Base-by-base conservation (phyloP, 2,329 filamentous ascomycete species). In the Knoxdaviesia capensis region DNA sequence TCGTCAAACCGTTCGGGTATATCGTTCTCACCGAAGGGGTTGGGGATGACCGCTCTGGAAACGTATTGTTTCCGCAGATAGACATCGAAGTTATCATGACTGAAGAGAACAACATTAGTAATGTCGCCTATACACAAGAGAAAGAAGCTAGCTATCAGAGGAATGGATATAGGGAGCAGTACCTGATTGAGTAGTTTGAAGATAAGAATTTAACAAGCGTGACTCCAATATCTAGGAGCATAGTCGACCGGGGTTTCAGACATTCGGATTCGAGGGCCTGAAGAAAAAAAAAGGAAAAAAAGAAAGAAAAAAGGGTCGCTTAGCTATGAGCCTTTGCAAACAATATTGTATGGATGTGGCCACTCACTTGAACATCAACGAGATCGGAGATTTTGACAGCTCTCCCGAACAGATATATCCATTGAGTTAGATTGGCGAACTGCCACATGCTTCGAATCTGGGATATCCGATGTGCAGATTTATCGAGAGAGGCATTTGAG, bases 391-490 rank as follows among this genome's bases (percentile, higher is more conserved):
- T 82, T 63, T 93, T 94, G 56, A 93, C 77, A 37, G 77, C 77
- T 52, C 80, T 77, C 47, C 88, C 87, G 58, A 98, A 98, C 36
- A 88, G 74, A 56, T 79, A 82, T 46, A 96, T 83, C 71, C 86
- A 98, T 61, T 98, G 88, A 62, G 80, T 86, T 6, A 96, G 64
- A 53, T 86, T 88, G 46, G 88, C 84, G 60, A 96, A 94, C 59
- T 94, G 82, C 87, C 88, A 96, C 69, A 83, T 86, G 56, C 83
- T 90, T 48, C 88, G 76, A 50, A 96, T 71, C 10, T 33, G 20
- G 20, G 20, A 20, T 20, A 20, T 20, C 49, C 69, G 76, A 45
- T 74, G 63, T 31, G 20, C 20, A 3, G 20, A 20, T 20, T 20
- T 20, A 20, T 20, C 20, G 20, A 20, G 20, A 20, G 20, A 20